Evolutionary conservation across 257 asterid genomes (phyloP).

Genomic region (Echium plantagineum): DNA sequence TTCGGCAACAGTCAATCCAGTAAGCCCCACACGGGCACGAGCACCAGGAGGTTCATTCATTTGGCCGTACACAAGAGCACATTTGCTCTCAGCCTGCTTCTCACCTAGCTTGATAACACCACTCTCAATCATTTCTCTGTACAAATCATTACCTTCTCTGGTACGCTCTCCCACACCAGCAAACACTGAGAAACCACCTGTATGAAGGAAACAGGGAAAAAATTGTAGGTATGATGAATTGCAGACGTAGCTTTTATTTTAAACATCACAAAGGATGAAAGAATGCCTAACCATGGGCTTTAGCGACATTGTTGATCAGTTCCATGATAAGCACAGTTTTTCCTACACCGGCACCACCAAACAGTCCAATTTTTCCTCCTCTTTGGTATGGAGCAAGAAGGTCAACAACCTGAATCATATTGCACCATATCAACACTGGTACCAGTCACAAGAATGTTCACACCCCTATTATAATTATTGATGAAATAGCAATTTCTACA

Average conservation of each 20-base stretch:
- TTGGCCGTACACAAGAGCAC: constrained; percentile 96
- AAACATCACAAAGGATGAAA: neutral
- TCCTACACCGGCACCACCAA: constrained; percentile 98
- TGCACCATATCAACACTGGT: neutral
- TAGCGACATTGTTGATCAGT: constrained; percentile 83
- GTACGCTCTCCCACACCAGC: constrained; percentile 99
- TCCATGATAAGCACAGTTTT: constrained; percentile 95
- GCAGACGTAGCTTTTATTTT: neutral
- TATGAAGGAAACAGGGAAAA: constrained; percentile 4
- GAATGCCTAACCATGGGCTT: constrained; percentile 70
- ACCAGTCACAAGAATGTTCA: neutral
- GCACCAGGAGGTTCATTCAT: constrained; percentile 99
- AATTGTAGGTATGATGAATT: constrained; percentile 5
- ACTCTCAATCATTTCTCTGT: constrained; percentile 99
- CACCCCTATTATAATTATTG: neutral
- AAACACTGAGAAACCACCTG: constrained; percentile 99
- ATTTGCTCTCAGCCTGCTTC: constrained; percentile 91
- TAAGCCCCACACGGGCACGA: constrained; percentile 99
- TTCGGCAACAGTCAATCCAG: constrained; percentile 95
- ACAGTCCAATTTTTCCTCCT: constrained; percentile 95
- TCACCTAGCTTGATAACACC: constrained; percentile 98
- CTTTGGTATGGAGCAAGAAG: constrained; percentile 97
- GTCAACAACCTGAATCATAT: constrained; percentile 58
- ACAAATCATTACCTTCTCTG: constrained; percentile 95
- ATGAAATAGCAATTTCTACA: neutral